Percentiles rank a stretch among this genome's conserved stretches.
These are phyloP conservation scores for Fusarium sp. DNA, from an alignment of 2,329 filamentous ascomycete species.

Conservation along the genomic window DNA sequence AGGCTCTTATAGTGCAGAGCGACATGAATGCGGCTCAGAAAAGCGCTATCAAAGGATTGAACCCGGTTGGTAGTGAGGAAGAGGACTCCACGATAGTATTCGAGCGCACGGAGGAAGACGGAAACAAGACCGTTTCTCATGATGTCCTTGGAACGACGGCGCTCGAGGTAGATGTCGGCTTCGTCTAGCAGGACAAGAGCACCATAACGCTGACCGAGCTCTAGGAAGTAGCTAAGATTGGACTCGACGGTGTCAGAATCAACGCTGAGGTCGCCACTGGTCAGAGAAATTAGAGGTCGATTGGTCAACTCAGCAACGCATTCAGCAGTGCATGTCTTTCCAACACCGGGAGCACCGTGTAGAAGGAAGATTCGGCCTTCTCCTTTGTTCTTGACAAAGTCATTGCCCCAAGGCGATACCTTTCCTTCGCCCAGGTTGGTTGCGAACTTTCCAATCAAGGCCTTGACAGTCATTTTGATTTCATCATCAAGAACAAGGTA, in stretches of 20 bases:
- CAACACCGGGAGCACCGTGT: slow-evolving; percentile 67
- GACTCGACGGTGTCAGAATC: slow-evolving; percentile 56
- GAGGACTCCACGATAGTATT: slow-evolving; percentile 65
- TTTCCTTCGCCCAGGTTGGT: slow-evolving; percentile 53
- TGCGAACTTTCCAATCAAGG: slow-evolving; percentile 63
- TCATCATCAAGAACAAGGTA: slow-evolving; percentile 63
- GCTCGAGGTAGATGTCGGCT: slow-evolving; percentile 71
- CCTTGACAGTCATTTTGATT: slow-evolving; percentile 62
- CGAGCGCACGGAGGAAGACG: slow-evolving; percentile 64
- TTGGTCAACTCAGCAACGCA: slow-evolving; percentile 65
- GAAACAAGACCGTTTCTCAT: slow-evolving; percentile 63
- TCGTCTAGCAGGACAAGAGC: slow-evolving; percentile 70
- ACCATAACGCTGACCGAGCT: slow-evolving; percentile 63
- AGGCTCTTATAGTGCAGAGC: slow-evolving; percentile 62
- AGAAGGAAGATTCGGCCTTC: slow-evolving; percentile 65
- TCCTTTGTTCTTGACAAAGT: slow-evolving; percentile 65
- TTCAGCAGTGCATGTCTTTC: slow-evolving; percentile 70
- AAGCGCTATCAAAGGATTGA: slow-evolving; percentile 61
- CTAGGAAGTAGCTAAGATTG: slow-evolving; percentile 62
- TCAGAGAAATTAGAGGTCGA: slow-evolving; percentile 65
- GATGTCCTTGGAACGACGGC: slow-evolving; percentile 60
- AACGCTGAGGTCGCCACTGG: slow-evolving; percentile 62
- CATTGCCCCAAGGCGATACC: slow-evolving; percentile 60
- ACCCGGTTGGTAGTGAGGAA: slow-evolving; percentile 66
- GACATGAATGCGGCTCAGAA: slow-evolving; percentile 64